Conservation (phyloP, 2,329 filamentous ascomycete species). For the Aspergillus novofumigatus region DNA sequence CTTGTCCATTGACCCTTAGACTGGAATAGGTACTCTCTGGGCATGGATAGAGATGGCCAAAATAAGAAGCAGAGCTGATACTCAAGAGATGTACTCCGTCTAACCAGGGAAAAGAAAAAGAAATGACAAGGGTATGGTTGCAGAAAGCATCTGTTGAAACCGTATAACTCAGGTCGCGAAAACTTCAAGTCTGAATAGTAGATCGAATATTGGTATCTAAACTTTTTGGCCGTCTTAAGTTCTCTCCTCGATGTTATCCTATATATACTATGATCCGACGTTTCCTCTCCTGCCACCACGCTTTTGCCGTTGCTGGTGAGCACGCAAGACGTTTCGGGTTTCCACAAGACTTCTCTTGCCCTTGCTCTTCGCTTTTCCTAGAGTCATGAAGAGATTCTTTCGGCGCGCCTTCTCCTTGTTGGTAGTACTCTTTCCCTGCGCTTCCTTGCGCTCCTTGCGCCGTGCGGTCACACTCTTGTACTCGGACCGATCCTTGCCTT, state of each 20-base stretch:
- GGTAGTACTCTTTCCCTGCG: constrained; percentile 89
- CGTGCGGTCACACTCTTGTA: constrained; percentile 84
- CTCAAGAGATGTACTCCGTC: neutral
- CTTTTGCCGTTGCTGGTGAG: constrained; percentile 78
- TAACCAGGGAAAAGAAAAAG: neutral
- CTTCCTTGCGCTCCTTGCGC: constrained; percentile 79
- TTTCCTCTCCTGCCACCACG: constrained; percentile 80
- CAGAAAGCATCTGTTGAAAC: neutral
- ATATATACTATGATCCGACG: constrained; percentile 25
- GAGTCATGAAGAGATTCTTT: constrained; percentile 99
- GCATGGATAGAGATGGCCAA: neutral
- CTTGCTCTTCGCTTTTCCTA: constrained; percentile 93
- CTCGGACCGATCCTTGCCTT: constrained; percentile 71
- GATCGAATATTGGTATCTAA: neutral
- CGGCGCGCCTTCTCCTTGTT: constrained; percentile 94
- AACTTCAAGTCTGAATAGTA: neutral
- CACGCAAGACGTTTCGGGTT: constrained; percentile 73
- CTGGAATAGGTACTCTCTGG: neutral
- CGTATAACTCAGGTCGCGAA: neutral
- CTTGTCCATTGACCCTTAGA: neutral
- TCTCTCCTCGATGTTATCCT: neutral
- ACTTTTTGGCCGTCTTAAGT: neutral
- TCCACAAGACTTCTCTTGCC: constrained; percentile 90
- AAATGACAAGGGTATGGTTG: neutral
- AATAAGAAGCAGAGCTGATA: neutral